Conservation (phyloP, 148 eudicot genomes). For the Silene conica region DNA sequence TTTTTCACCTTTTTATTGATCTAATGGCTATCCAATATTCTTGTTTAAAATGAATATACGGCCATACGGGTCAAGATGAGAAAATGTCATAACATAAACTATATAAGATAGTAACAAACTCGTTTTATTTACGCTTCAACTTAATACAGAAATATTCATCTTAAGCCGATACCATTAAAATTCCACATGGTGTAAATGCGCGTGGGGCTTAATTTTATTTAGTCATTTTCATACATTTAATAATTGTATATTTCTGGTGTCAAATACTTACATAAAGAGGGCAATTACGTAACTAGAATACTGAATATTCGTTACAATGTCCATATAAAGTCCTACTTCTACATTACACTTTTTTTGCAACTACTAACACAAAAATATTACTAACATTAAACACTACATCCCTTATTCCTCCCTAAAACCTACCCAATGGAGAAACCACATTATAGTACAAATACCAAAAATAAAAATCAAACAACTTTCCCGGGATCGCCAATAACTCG, state of each 20-base stretch:
- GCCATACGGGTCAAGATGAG: too few species aligned
- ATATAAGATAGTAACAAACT: too few species aligned
- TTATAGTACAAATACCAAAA: conserved; percentile 3
- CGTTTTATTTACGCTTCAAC: too few species aligned
- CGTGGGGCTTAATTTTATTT: not conserved
- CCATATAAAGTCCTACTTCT: conserved; percentile 4
- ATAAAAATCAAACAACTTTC: not conserved
- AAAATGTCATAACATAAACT: too few species aligned
- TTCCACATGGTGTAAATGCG: too few species aligned
- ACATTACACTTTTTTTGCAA: not conserved
- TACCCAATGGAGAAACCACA: conserved; percentile 34
- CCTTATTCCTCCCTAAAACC: not conserved
- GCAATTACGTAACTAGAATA: conserved; percentile 4
- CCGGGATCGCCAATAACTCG: not conserved
- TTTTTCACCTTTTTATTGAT: too few species aligned
- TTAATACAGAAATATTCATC: too few species aligned
- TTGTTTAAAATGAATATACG: too few species aligned
- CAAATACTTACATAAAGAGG: not conserved
- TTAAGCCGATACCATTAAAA: too few species aligned
- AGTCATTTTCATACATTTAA: not conserved
- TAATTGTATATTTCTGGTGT: conserved; percentile 6
- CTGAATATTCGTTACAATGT: not conserved
- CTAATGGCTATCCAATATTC: too few species aligned
- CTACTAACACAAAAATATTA: not conserved
- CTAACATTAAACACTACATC: not conserved